phyloP scores from a whole-genome alignment of 192 early-diverging fungal species.

The Linnemannia exigua region DNA sequence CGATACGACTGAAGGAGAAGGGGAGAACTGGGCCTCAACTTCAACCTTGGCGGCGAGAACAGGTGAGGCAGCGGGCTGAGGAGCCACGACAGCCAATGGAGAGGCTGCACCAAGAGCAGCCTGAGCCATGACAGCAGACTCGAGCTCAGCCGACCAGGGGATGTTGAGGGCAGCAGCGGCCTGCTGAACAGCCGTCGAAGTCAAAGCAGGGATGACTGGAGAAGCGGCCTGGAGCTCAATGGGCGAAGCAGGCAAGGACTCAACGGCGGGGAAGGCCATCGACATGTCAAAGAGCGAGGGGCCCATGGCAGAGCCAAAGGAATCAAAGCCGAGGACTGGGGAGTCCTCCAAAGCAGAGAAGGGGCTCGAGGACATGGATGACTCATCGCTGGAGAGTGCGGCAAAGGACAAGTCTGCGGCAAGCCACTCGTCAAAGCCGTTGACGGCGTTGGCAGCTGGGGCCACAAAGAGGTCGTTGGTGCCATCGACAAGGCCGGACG shows the following conservation, averaged over 20 bases:
- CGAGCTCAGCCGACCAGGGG: conserved; percentile 48
- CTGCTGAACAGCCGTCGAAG: conserved; percentile 52
- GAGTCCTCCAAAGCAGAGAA: conserved; percentile 48
- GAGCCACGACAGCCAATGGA: background rate
- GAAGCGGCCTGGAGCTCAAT: background rate
- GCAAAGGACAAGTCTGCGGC: conserved; percentile 41
- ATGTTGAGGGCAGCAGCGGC: conserved; percentile 56
- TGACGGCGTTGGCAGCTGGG: conserved; percentile 21
- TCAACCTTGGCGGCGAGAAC: conserved; percentile 28
- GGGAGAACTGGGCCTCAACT: conserved; percentile 19
- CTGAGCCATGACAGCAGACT: conserved; percentile 52
- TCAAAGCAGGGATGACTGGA: conserved; percentile 20
- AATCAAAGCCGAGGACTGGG: conserved; percentile 50
- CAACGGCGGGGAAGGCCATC: conserved; percentile 12
- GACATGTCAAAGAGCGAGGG: conserved; percentile 50
- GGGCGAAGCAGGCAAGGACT: background rate
- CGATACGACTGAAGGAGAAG: background rate
- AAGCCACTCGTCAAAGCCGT: conserved; percentile 54
- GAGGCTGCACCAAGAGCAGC: conserved; percentile 30
- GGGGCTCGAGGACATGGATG: conserved; percentile 43
- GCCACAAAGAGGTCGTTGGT: conserved; percentile 21
- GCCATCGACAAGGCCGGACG: background rate
- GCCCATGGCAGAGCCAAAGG: conserved; percentile 27
- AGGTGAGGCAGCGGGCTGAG: conserved; percentile 32
- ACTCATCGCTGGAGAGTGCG: conserved; percentile 42